Evolutionary conservation across 2,329 filamentous ascomycete species (phyloP), one percentile per base, ranked within the genome.

Genomic region (Trichophyton equinum): DNA sequence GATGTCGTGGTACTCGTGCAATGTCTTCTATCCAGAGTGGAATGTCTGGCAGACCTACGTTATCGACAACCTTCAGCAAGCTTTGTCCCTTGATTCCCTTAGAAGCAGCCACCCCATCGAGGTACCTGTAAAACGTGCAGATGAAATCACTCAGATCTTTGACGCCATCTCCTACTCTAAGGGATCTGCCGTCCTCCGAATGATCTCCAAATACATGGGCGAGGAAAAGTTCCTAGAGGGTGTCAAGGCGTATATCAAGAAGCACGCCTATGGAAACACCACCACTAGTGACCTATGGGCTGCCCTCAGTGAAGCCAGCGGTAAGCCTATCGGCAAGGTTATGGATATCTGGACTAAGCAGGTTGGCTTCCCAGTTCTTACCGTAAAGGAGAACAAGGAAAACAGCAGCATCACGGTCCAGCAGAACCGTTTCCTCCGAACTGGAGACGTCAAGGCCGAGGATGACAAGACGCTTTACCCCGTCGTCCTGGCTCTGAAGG

Each of bases 311-410:
- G 86, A 91, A 64, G 92, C 90, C 18, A 96, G 91, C 70, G 91
- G 91, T 63, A 95, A 96, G 77, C 87, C 91, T 58, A 87, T 97
- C 15, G 85, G 90, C 69, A 83, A 89, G 64, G 87, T 96, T 61
- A 96, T 96, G 86, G 87, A 91, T 60, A 89, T 92, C 66, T 97
- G 92, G 92, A 97, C 92, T 58, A 96, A 96, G 81, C 87, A 96
- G 69, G 88, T 97, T 61, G 92, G 92, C 59, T 96, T 87, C 76
- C 92, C 92, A 0, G 91, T 97, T 44, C 82, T 97, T 53, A 87
- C 87, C 6, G 91, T 97, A 30, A 89, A 87, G 0, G 89, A 92
- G 73, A 83, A 88, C 62, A 79, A 85, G 61, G 78, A 80, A 27
- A 81, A 85, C 56, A 86, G 83, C 63, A 85, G 85, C 20, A 91